Evolutionary conservation across 2,329 filamentous ascomycete genomes (phyloP), one percentile per base, ranked within the genome.

Genomic region (Fusarium longipes): DNA sequence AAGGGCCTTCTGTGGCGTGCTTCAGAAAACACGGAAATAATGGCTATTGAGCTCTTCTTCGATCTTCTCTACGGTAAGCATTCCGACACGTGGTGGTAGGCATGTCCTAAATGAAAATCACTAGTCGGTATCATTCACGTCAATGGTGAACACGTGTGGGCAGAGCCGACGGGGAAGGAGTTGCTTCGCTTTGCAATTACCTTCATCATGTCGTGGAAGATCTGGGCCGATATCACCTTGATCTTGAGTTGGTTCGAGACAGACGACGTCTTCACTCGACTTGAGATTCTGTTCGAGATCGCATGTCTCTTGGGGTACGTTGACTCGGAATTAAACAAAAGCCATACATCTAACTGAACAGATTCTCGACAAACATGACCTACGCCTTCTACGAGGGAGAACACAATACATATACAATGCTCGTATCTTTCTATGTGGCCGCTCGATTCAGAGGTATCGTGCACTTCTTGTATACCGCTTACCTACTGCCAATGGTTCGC

Each of bases 1-100:
- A 86, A 86, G 59, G 87, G 87, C 1, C 80, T 90, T 14, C 76
- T 91, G 9, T 90, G 88, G 88, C 81, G 88, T 48, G 84, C 86
- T 3, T 82, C 82, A 9, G 83, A 85, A 49, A 78, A 81, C 20
- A 86, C 87, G n/a, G 83, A 89, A 74, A 86, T 89, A 8, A 86
- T 86, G 66, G 84, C 82, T 17, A 89, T 89, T 70, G 88, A 90
- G 74, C 82, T 91, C 2, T 90, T 90, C 69, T 83, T 89, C 14
- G 88, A 90, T 70, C 79, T 89, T 33, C 80, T 89, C 35, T 89
- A 89, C 62, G 80, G 77, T 79, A 63, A 51, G 71, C 43, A 12
- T 15, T 48, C 51, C 25, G 15, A 9, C 9, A 45, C 11, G 8
- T 39, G n/a, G 38, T 30, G 15, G 11, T 15, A 11, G 32, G 8